Conservation (phyloP, 768 basidiomycete genomes). For the Tubosaeta sp. region DNA sequence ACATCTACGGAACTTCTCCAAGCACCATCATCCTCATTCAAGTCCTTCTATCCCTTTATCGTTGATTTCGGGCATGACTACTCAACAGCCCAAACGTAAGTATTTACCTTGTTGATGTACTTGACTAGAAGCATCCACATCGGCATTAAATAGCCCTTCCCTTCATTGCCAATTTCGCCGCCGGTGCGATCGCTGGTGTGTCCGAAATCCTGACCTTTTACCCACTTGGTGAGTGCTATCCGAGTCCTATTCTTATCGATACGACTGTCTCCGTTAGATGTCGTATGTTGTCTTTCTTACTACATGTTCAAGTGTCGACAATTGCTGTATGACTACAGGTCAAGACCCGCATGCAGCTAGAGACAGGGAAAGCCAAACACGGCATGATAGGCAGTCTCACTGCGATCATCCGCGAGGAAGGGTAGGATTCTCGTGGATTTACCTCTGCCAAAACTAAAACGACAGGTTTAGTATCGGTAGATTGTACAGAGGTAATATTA, state of each 20-base stretch:
- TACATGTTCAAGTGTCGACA: background rate
- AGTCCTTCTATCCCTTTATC: background rate
- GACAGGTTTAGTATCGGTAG: constrained; percentile 54
- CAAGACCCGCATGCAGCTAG: constrained; percentile 98
- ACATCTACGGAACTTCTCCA: background rate
- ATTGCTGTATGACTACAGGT: constrained; percentile 48
- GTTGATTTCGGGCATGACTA: constrained; percentile 16
- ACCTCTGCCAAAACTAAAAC: background rate
- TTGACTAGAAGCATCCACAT: background rate
- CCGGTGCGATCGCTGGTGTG: constrained; percentile 94
- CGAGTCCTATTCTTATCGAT: background rate
- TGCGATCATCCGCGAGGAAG: constrained; percentile 85
- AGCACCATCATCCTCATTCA: background rate
- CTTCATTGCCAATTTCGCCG: constrained; percentile 85
- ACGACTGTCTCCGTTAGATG: constrained; percentile 53
- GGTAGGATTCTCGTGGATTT: constrained; percentile 46
- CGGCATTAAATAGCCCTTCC: constrained; percentile 58
- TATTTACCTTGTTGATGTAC: background rate
- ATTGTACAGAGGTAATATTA: constrained; percentile 72
- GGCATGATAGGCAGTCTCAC: constrained; percentile 82
- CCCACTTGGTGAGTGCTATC: constrained; percentile 67
- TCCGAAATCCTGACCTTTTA: constrained; percentile 83
- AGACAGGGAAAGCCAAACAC: constrained; percentile 69
- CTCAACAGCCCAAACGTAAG: constrained; percentile 33
- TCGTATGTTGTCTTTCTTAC: constrained; percentile 49